These are phyloP conservation scores for Vigna hirtella DNA, from an alignment of 306 rosid species.

Conservation along the genomic window DNA sequence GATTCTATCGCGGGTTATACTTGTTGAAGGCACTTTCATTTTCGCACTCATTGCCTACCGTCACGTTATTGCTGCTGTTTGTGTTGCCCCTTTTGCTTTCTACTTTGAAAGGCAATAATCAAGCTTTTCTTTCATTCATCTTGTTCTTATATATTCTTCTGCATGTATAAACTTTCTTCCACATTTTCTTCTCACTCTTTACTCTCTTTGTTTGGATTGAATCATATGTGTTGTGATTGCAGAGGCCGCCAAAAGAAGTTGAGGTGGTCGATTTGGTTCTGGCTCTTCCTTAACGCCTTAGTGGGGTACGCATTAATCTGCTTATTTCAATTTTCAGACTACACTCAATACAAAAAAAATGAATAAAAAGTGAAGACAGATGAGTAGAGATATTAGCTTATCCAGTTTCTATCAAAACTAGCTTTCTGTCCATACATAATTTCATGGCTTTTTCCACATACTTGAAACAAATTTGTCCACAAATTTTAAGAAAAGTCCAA, in stretches of 20 bases:
- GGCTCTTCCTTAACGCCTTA: slow-evolving; percentile 67
- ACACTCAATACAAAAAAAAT: too few species aligned
- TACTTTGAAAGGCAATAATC: slow-evolving; percentile 55
- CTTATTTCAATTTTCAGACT: neutral
- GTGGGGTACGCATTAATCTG: slow-evolving; percentile 52
- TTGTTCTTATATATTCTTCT: neutral
- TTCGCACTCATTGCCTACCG: slow-evolving; percentile 67
- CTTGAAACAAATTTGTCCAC: too few species aligned
- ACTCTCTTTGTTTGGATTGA: neutral
- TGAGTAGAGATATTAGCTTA: too few species aligned
- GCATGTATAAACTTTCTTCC: neutral
- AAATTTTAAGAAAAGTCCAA: too few species aligned
- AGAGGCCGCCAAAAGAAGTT: slow-evolving; percentile 52
- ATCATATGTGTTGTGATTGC: slow-evolving; percentile 38
- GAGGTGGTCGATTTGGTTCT: slow-evolving; percentile 51
- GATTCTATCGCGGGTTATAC: slow-evolving; percentile 49
- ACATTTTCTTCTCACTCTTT: neutral
- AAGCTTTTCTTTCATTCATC: neutral
- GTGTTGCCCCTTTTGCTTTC: slow-evolving; percentile 69
- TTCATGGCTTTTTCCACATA: too few species aligned
- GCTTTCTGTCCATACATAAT: neutral
- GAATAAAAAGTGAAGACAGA: too few species aligned
- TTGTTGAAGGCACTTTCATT: slow-evolving; percentile 57
- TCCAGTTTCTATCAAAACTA: neutral
- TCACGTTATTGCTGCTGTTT: slow-evolving; percentile 58